phyloP scores from a whole-genome alignment of 257 asterid genomes.

The Solanum virginianum region DNA sequence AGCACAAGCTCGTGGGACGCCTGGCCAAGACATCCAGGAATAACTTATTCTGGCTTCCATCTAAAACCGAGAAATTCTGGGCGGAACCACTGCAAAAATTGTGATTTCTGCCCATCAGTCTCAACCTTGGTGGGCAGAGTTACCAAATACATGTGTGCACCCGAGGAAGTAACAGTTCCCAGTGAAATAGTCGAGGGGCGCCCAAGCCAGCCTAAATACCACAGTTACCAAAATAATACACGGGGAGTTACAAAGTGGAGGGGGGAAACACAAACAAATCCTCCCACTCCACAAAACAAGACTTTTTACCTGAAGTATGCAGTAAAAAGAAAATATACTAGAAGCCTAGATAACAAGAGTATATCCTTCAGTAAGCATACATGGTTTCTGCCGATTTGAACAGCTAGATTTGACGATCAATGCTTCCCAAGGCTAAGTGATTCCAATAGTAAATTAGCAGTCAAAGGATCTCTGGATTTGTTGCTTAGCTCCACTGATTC shows the following conservation, averaged over 20 bases:
- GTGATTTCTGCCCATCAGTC: not conserved
- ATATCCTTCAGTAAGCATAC: not conserved
- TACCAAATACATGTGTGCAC: not conserved
- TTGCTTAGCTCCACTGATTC: conserved; percentile 11
- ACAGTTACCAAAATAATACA: not conserved
- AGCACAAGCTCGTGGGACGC: not conserved
- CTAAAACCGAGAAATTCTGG: not conserved
- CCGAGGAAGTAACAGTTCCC: not conserved
- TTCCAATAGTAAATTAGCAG: conserved; percentile 11
- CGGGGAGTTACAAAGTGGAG: not conserved
- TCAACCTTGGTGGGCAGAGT: not conserved
- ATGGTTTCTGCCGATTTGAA: not conserved
- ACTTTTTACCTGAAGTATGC: not conserved
- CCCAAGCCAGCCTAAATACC: not conserved
- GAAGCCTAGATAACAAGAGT: not conserved
- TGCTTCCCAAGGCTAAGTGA: not conserved
- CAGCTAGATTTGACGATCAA: not conserved
- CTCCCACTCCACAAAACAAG: not conserved
- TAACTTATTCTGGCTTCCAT: not conserved
- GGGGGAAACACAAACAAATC: not conserved
- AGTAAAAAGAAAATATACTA: not conserved
- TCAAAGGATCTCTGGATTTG: conserved; percentile 11
- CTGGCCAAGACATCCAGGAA: not conserved
- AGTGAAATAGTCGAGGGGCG: not conserved
- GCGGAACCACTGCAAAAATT: not conserved